Base-by-base conservation (phyloP, 2,329 filamentous ascomycete species). In the Neofusicoccum umdonicola region DNA sequence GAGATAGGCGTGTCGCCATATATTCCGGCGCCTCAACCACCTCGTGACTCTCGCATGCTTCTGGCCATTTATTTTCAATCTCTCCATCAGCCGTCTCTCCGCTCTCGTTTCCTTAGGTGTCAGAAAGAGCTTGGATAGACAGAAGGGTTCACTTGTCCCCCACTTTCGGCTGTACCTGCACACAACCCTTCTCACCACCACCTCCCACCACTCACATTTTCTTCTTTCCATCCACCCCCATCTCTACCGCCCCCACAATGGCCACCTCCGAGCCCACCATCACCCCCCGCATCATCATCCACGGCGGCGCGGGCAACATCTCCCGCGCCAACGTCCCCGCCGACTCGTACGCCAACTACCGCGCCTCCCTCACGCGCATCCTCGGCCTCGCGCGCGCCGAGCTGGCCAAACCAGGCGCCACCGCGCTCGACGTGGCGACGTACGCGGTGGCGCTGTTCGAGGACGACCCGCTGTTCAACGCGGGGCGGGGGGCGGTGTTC, bases 401-500 rank as follows among this genome's bases (percentile, higher is more conserved):
- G 3, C 74, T 82, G 0, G 47, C 58, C 0, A 60, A 70, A 3
- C 73, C 75, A 0, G 67, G 68, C 2, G 84, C 85, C 8, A 83
- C 83, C 0, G 90, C 93, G 0, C 83, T 97, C 13, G 88, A 92
- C 63, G 85, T 88, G 0, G 92, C 91, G 1, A 89, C 89, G 1
- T 85, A 89, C 74, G 92, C 92, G 50, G 92, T 96, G 11, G 80
- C 82, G 1, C 83, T 89, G 31, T 85, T 97, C 15, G 93, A 97
- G 78, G 83, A 96, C 72, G 87, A 93, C 72, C 27, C 56, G 15
- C 56, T 60, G 12, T 60, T 95, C 84, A 97, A 97, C 79, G 88
- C 88, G 65, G 92, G 88, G 7, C 88, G 88, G 71, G 93, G 93
- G 62, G 91, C 92, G 58, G 92, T 96, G 19, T 97, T 96, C 77